Percentiles rank a stretch among this genome's conserved stretches.
These are phyloP conservation scores for Pythium phragmitis DNA, from an alignment of 352 stramenopile species.

Conservation along the genomic window DNA sequence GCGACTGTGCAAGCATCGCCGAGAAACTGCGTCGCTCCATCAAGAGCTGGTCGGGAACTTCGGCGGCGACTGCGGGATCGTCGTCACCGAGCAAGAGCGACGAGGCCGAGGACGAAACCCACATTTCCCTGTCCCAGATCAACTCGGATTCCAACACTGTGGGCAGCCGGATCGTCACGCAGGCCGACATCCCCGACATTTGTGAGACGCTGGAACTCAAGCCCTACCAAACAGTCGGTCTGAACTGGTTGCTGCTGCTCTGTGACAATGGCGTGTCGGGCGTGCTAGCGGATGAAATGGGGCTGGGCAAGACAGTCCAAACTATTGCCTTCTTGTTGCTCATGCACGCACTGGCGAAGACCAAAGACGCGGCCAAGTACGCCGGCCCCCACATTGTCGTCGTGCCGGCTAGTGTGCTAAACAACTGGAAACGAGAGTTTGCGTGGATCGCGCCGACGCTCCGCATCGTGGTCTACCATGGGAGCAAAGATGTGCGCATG, in stretches of 20 bases:
- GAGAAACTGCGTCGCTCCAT: slow-evolving; percentile 62
- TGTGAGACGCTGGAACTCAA: slow-evolving; percentile 74
- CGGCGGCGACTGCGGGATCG: slow-evolving; percentile 6
- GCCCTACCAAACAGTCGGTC: slow-evolving; percentile 81
- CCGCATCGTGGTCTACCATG: slow-evolving; percentile 84
- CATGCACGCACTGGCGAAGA: slow-evolving; percentile 47
- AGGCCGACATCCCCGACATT: slow-evolving; percentile 69
- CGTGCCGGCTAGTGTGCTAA: slow-evolving; percentile 91
- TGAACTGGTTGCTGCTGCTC: slow-evolving; percentile 82
- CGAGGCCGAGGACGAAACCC: slow-evolving; percentile 37
- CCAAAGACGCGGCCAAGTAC: slow-evolving; percentile 27
- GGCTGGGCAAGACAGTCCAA: slow-evolving; percentile 93
- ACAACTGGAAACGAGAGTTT: slow-evolving; percentile 93
- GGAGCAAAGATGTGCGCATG: slow-evolving; percentile 58
- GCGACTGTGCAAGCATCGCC: slow-evolving; percentile 63
- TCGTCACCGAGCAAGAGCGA: slow-evolving; percentile 32
- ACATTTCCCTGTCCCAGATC: slow-evolving; percentile 65
- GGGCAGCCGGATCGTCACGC: slow-evolving; percentile 52
- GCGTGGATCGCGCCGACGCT: slow-evolving; percentile 91
- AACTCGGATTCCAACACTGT: slow-evolving; percentile 13
- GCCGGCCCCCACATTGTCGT: slow-evolving; percentile 89
- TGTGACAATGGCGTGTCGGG: slow-evolving; percentile 79
- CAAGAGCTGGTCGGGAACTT: slow-evolving; percentile 48
- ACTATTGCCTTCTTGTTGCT: slow-evolving; percentile 79
- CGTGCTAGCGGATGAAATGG: slow-evolving; percentile 89